Base-by-base conservation (phyloP, 2,329 filamentous ascomycete genomes). In the Calonectria naviculata region DNA sequence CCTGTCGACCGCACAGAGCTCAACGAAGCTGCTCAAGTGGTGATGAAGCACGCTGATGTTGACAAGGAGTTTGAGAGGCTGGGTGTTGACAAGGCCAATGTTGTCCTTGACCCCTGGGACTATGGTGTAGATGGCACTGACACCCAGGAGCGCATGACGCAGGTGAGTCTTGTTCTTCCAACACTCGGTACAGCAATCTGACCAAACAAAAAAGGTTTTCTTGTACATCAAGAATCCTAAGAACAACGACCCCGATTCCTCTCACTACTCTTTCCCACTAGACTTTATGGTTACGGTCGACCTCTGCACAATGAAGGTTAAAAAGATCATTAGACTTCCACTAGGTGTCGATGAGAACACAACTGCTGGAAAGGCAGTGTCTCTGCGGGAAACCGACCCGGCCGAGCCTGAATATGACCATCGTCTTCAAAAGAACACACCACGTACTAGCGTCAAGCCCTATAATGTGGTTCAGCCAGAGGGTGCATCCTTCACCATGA, bases 401-500 rank as follows among this genome's bases (percentile, higher is more conserved):
- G 67, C 62, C 12, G 61, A 73, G 46, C 68, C 82, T 83, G 80
- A 82, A 46, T 82, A 82, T 41, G 78, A 82, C 41, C 80, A 80
- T 0, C 75, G 75, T 19, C 66, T 81, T 10, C 71, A 72, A 21
- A 71, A 78, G 9, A 72, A 71, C 2, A 60, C 67, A 1, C 76
- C 73, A 1, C 69, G 80, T 4, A 75, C 72, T 0, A 79, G 75
- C n/a, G 79, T 80, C 13, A 80, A 78, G 63, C 79, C 80, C 0
- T 80, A 80, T 36, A 76, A 78, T 2, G 74, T 82, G 0, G 65
- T 75, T 1, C 80, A 82, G 67, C 81, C 80, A 0, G 77, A 81
- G 31, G 80, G 80, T 1, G 77, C 80, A 1, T 82, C 81, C 0
- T 82, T 82, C 65, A 73, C 81, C 2, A 84, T 92, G n/a, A 81